These are phyloP conservation scores for Macroventuria anomochaeta DNA, from an alignment of 2,329 filamentous ascomycete genomes.

Conservation along the genomic window DNA sequence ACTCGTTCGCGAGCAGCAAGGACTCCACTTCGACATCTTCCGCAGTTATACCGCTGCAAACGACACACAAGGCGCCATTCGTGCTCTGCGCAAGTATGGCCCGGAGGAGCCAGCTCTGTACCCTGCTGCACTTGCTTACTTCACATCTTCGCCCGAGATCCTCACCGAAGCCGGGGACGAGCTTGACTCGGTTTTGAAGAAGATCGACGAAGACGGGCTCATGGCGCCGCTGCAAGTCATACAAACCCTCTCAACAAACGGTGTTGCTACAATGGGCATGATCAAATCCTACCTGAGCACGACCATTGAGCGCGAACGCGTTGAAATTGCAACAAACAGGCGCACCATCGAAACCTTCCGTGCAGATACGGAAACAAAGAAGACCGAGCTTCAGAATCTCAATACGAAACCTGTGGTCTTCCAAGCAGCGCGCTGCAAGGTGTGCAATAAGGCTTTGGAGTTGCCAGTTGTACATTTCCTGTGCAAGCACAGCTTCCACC, in stretches of 20 bases:
- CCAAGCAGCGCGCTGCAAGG: conserved; percentile 85
- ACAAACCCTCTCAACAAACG: conserved; percentile 79
- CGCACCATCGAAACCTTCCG: conserved; percentile 84
- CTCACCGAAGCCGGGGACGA: conserved; percentile 88
- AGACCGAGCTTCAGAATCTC: conserved; percentile 78
- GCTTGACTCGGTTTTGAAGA: conserved; percentile 77
- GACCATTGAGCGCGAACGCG: conserved; percentile 86
- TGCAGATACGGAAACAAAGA: conserved; percentile 79
- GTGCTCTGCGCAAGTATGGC: conserved; percentile 89
- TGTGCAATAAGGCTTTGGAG: conserved; percentile 79
- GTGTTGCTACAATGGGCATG: conserved; percentile 95
- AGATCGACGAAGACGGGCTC: conserved; percentile 87
- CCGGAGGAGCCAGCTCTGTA: conserved; percentile 90
- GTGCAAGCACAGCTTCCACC: conserved; percentile 97
- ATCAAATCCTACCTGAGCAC: conserved; percentile 90
- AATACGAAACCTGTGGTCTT: conserved; percentile 84
- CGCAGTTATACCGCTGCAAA: conserved; percentile 92
- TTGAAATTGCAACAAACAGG: conserved; percentile 84
- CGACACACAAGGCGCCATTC: conserved; percentile 89
- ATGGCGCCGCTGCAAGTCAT: conserved; percentile 98
- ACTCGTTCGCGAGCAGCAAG: conserved; percentile 91
- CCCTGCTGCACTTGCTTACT: conserved; percentile 88
- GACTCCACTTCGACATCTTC: conserved; percentile 93
- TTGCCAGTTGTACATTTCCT: conserved; percentile 93
- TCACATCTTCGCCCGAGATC: conserved; percentile 82